These are phyloP conservation scores for Rhizopogon vesiculosus DNA, from an alignment of 768 basidiomycete species.

Conservation along the genomic window DNA sequence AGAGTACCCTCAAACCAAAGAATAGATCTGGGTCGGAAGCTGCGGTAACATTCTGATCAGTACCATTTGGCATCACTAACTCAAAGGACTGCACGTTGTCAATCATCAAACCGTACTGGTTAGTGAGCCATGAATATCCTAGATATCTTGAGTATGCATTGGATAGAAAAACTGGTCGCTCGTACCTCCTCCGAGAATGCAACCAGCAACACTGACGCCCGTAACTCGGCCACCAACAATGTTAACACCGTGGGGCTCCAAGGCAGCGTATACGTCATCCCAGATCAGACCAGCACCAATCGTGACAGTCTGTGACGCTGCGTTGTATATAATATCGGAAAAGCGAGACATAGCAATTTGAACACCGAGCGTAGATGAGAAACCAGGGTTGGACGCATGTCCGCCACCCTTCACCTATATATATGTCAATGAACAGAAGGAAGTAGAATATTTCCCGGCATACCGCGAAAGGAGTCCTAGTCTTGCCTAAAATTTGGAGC, in stretches of 20 bases:
- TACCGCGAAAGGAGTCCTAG: constrained; percentile 25
- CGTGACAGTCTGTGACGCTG: constrained; percentile 30
- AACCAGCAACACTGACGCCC: constrained; percentile 53
- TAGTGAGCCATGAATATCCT: constrained; percentile 59
- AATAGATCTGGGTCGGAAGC: constrained; percentile 30
- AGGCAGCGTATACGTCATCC: constrained; percentile 56
- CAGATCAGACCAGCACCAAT: constrained; percentile 47
- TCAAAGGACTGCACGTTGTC: constrained; percentile 51
- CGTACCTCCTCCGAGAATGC: constrained; percentile 48
- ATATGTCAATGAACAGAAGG: constrained; percentile 18
- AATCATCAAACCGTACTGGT: constrained; percentile 49
- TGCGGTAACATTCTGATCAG: constrained; percentile 28
- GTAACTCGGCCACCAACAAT: constrained; percentile 54
- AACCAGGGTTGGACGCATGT: constrained; percentile 47
- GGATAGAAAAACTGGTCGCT: constrained; percentile 20
- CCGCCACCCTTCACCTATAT: constrained; percentile 54
- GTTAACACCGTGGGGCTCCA: constrained; percentile 42
- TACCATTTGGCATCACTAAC: constrained; percentile 51
- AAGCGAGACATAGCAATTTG: constrained; percentile 51
- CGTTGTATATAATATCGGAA: constrained; percentile 37
- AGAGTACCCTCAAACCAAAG: constrained; percentile 32
- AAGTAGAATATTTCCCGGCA: background rate
- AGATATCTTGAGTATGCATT: constrained; percentile 1
- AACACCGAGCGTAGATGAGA: constrained; percentile 53
- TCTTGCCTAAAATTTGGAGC: constrained; percentile 35